A percentile compares a stretch with the other conserved stretches of the same genome.
Evolutionary conservation across 2,329 filamentous ascomycete species (phyloP).

Genomic region (Rhexocercosporidium sp.): DNA sequence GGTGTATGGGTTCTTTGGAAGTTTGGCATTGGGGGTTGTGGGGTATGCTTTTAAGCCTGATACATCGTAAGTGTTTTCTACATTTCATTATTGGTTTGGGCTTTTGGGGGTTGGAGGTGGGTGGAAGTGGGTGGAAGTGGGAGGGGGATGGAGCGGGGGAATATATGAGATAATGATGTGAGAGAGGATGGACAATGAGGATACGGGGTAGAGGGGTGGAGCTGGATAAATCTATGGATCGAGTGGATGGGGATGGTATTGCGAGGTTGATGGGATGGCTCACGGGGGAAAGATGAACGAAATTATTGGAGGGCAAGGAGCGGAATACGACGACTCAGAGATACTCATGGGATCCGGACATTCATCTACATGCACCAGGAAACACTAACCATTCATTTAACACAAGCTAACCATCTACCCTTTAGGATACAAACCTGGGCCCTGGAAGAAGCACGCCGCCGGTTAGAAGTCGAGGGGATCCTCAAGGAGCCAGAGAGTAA

Average conservation of each 20-base stretch:
- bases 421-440: constrained; percentile 98
- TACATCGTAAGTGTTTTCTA: constrained; percentile 78
- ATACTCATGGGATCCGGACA: too few relatives aligned
- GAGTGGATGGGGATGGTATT: too few relatives aligned
- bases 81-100: constrained; percentile 9
- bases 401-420: constrained; percentile 1
- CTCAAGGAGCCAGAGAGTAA: constrained; percentile 72
- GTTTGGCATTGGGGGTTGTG: constrained; percentile 73
- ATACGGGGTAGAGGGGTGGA: too few relatives aligned
- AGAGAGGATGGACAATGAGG: too few relatives aligned
- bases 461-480: constrained; percentile 95
- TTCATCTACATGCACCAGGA: background rate
- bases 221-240: too few relatives aligned
- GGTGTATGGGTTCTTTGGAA: constrained; percentile 84
- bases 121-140: constrained; percentile 8
- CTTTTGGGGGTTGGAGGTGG: background rate
- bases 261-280: too few relatives aligned
- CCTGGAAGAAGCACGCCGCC: constrained; percentile 91
- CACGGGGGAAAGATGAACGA: too few relatives aligned
- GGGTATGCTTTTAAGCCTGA: constrained; percentile 97
- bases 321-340: too few relatives aligned
- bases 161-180: too few relatives aligned
- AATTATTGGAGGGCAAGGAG: too few relatives aligned
- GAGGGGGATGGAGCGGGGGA: background rate
- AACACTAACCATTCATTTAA: background rate